Percentiles rank a stretch among this genome's conserved stretches.
Conservation (phyloP, 768 basidiomycete genomes). For the Termitomyces titanicus region DNA sequence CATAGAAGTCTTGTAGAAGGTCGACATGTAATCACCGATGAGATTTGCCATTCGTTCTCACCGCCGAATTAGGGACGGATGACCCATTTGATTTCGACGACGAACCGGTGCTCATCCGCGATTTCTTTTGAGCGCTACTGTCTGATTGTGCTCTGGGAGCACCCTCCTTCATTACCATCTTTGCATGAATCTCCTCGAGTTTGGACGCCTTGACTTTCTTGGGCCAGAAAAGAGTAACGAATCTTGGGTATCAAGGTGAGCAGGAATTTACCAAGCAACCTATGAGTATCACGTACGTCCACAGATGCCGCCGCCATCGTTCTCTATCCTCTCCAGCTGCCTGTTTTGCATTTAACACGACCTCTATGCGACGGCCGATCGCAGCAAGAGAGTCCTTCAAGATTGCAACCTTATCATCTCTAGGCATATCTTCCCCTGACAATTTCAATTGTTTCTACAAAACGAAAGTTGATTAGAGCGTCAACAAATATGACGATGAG, state of each 20-base stretch:
- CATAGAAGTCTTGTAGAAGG: not conserved
- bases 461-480: not conserved
- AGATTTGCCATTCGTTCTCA: slow-evolving; percentile 61
- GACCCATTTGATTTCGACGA: slow-evolving; percentile 51
- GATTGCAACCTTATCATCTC: slow-evolving; percentile 95
- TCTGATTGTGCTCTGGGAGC: slow-evolving; percentile 59
- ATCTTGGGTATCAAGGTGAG: slow-evolving; percentile 40
- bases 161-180: slow-evolving; percentile 90
- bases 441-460: slow-evolving; percentile 89
- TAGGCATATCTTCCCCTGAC: slow-evolving; percentile 87
- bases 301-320: slow-evolving; percentile 91
- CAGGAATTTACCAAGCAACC: slow-evolving; percentile 1
- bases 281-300: slow-evolving; percentile 71
- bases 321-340: slow-evolving; percentile 78
- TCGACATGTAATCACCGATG: slow-evolving; percentile 41
- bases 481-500: not conserved
- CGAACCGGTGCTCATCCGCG: slow-evolving; percentile 42
- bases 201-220: slow-evolving; percentile 94
- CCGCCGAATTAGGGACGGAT: slow-evolving; percentile 37
- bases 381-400: slow-evolving; percentile 93
- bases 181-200: slow-evolving; percentile 91
- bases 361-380: slow-evolving; percentile 90
- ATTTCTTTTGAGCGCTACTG: slow-evolving; percentile 50
- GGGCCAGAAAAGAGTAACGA: slow-evolving; percentile 96
- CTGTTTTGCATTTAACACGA: slow-evolving; percentile 71